phyloP scores from a whole-genome alignment of 768 basidiomycete genomes.

The Macrolepiota dolichaula region DNA sequence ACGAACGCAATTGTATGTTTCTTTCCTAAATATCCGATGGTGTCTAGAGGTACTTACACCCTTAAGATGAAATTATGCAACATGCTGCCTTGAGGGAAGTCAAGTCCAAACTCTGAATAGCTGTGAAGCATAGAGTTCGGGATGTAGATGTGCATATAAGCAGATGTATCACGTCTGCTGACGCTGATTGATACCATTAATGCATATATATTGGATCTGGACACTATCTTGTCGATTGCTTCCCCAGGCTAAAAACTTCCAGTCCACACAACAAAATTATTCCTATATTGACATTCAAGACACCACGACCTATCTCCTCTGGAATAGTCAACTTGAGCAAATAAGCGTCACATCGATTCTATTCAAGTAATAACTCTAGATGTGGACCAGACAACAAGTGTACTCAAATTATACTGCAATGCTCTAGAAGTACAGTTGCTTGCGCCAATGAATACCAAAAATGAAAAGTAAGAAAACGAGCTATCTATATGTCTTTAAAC shows the following conservation, averaged over 20 bases:
- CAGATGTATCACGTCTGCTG: background rate
- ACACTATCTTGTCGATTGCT: background rate
- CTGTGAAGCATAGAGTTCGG: background rate
- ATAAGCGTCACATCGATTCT: background rate
- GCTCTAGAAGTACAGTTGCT: background rate
- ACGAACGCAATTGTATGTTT: conserved; percentile 75
- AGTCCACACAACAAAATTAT: background rate
- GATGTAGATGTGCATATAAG: background rate
- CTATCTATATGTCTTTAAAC: background rate
- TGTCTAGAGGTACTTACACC: background rate
- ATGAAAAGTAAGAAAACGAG: background rate
- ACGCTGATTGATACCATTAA: background rate
- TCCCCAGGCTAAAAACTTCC: background rate
- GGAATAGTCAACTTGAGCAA: background rate
- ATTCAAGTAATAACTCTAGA: background rate
- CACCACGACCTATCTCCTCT: background rate
- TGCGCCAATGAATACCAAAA: background rate
- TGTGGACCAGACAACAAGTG: background rate
- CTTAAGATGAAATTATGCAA: conserved; percentile 34
- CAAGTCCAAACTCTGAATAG: conserved; percentile 25
- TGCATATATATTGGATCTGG: background rate
- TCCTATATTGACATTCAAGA: background rate
- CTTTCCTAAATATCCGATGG: background rate
- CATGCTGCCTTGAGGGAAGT: conserved; percentile 26
- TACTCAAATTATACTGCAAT: background rate